Percentiles rank a stretch among this genome's conserved stretches.
Conservation (phyloP, 192 early-diverging fungal genomes). For the Gaertneriomyces sp. region DNA sequence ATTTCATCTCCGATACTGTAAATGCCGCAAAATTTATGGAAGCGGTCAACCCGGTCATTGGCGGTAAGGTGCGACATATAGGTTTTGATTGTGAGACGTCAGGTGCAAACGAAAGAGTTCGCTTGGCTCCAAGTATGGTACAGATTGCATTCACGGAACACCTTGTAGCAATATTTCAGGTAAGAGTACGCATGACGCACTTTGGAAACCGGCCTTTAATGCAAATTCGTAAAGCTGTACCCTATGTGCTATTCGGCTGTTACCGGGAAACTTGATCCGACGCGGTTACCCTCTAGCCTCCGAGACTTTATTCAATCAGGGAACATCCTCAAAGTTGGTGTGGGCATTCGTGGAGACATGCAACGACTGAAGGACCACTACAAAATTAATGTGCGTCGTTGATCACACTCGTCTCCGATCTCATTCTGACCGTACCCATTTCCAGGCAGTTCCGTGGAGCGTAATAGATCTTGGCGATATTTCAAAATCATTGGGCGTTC, state of each 20-base stretch:
- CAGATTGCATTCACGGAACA: conserved; percentile 25
- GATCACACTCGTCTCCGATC: no score
- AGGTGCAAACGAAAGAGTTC: background rate
- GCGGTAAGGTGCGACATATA: conserved; percentile 9
- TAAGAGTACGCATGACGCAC: background rate
- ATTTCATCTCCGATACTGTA: conserved; percentile 1
- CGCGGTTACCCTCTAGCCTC: conserved; percentile 6
- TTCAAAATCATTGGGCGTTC: conserved; percentile 5
- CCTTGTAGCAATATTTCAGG: conserved; percentile 26
- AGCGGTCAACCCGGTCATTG: background rate
- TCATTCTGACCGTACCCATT: no score
- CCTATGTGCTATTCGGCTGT: conserved; percentile 8
- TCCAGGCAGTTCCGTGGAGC: no score
- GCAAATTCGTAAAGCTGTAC: background rate
- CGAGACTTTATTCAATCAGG: background rate
- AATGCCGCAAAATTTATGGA: conserved; percentile 6
- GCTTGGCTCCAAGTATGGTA: conserved; percentile 9
- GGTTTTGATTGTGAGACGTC: conserved; percentile 22
- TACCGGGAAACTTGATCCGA: conserved; percentile 1
- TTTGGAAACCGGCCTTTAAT: background rate
- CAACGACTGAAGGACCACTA: background rate
- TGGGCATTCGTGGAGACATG: conserved; percentile 14
- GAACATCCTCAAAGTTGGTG: conserved; percentile 8
- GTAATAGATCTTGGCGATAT: no score
- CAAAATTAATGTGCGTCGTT: background rate